Base-by-base conservation (phyloP, 495 filamentous ascomycete species). In the Darksidea phi region DNA sequence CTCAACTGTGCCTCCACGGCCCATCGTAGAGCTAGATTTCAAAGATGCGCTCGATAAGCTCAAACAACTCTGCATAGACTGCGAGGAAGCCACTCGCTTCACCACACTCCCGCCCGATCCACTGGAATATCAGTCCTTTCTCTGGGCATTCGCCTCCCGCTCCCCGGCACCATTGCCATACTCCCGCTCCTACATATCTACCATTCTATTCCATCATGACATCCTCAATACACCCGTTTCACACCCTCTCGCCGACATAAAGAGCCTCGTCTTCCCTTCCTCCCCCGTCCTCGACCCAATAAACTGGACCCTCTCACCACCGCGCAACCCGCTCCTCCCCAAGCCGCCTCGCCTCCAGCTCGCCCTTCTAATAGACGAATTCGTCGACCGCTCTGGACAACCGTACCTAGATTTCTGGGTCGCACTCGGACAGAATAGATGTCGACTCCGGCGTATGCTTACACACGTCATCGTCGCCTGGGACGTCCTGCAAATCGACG, bases 1-100 rank as follows among this genome's bases (percentile, higher is more conserved):
- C 7, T 96, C 90, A 67, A 96, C 89, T 4, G 89, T 95, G 52
- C 94, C 94, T 3, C 95, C 94, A 23, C 84, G 93, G 24, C 90
- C 93, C 6, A 92, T 97, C 64, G 88, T 96, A 15, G 81, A 88
- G 28, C 80, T 89, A 34, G 82, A 79, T 38, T 84, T 88, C 51
- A 82, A 86, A 20, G 85, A 89, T 68, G 90, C 92, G 6, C 80
- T 84, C 63, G 74, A 74, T 56, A 84, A 88, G 64, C 78, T 96
- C 65, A 81, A 81, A 66, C 82, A 82, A 32, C 72, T 96, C 24
- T 89, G 86, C 71, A 76, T 82, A 57, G 88, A 97, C 71, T 87
- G 83, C n/a, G 74, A 80, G 36, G 85, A 89, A 48, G 70, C 72
- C 0, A 59, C 52, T 0, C 52, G 57, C 32, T 57, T 64, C 21